Evolutionary conservation across 2,329 filamentous ascomycete genomes (phyloP), one percentile per base, ranked within the genome.

Genomic region (Aspergillus quadricinctus): DNA sequence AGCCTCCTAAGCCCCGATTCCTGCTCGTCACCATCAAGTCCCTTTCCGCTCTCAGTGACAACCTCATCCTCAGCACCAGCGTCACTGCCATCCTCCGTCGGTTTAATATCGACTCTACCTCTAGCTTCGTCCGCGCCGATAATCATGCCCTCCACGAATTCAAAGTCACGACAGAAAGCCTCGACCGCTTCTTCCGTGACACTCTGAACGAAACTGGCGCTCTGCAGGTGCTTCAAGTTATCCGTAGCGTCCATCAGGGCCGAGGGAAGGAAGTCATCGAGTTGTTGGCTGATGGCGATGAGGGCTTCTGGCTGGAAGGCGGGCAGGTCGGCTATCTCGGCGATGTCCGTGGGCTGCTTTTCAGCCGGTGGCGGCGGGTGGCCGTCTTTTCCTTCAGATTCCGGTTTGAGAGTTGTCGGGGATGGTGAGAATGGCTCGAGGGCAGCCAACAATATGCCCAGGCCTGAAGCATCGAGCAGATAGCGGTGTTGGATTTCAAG

Each of bases 191-290:
- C 84, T 65, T 95, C 90, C 0, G 90, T 94, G 50, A 96, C 83
- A 49, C 86, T 80, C 49, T 90, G 84, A 14, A 88, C 88, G 56
- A 96, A 76, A 10, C 80, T 81, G 1, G 88, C 83, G 66, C 90
- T 89, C 59, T 88, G 86, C 1, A 99, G 76, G 45, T 84, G 79
- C 61, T 87, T 88, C 27, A 97, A 74, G 58, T 91, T 90, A 51
- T 94, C 89, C 64, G 90, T 86, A 2, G 92, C 92, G 70, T 99
- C 94, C 80, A 97, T 93, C 29, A 96, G 81, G 2, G 93, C 94
- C 1, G 91, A 95, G 0, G 94, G 92, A 25, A 99, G 78, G 75
- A 97, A 99, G 58, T 91, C 87, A 68, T 99, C 94, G 6, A 99
- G 80, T 43, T 81, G 83, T 65, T 92, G 89, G 65, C 90, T 90